phyloP scores from a whole-genome alignment of 495 filamentous ascomycete genomes.

The Trichocladium antarcticum region DNA sequence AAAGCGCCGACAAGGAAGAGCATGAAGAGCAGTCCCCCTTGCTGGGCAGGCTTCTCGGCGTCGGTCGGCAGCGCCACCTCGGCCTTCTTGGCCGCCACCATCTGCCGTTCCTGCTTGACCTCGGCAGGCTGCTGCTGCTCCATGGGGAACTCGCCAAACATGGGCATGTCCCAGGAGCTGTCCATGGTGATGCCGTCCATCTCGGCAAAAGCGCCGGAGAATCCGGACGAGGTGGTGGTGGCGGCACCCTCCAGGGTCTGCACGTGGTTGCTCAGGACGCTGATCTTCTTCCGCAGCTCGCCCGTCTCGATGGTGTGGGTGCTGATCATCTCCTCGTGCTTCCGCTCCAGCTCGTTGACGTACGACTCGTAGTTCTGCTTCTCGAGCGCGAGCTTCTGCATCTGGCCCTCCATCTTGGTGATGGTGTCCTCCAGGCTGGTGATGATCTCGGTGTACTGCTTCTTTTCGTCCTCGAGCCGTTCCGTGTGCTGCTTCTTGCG shows the following conservation, averaged over 20 bases:
- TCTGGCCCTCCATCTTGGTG: conserved; percentile 52
- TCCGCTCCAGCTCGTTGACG: conserved; percentile 63
- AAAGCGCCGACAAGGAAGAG: conserved; percentile 95
- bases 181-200: conserved; percentile 80
- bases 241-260: conserved; percentile 63
- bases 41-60: conserved; percentile 50
- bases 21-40: conserved; percentile 59
- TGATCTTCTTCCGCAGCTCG: conserved; percentile 91
- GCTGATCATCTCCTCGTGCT: conserved; percentile 86
- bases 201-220: conserved; percentile 59
- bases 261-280: conserved; percentile 73
- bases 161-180: conserved; percentile 66
- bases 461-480: conserved; percentile 93
- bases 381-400: conserved; percentile 53
- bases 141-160: conserved; percentile 52
- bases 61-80: conserved; percentile 42
- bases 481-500: conserved; percentile 99
- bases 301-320: conserved; percentile 87
- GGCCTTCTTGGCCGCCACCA: conserved; percentile 45
- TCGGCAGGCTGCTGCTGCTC: conserved; percentile 36
- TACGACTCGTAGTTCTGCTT: conserved; percentile 63
- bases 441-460: conserved; percentile 67
- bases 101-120: conserved; percentile 44
- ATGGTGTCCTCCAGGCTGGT: conserved; percentile 71
- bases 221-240: conserved; percentile 47